Conservation (phyloP, 1,139 yeast species). For the Suhomyces bribrorum region DNA sequence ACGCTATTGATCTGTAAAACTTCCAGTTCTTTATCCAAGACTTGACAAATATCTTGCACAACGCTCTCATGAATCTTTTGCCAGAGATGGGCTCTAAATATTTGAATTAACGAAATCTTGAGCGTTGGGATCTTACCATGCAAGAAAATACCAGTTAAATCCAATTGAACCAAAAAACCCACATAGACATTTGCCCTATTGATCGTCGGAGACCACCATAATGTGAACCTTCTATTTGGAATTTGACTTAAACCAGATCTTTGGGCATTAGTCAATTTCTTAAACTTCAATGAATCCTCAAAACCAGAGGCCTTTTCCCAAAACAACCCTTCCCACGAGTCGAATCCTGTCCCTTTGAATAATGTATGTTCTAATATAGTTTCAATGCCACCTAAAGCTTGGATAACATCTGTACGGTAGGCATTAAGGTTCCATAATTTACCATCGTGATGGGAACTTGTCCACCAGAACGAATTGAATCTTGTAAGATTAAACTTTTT, state of each 20-base stretch:
- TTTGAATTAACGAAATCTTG: constrained; percentile 92
- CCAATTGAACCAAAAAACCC: constrained; percentile 94
- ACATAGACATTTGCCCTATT: constrained; percentile 97
- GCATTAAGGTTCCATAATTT: constrained; percentile 91
- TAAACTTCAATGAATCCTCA: constrained; percentile 92
- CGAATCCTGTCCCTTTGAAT: constrained; percentile 96
- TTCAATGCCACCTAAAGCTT: constrained; percentile 96
- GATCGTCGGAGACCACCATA: constrained; percentile 99
- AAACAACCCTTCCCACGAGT: constrained; percentile 97
- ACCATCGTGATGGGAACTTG: constrained; percentile 90
- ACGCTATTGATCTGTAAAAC: constrained; percentile 82
- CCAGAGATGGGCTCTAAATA: constrained; percentile 98
- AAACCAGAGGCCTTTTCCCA: constrained; percentile 98
- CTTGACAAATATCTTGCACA: constrained; percentile 91
- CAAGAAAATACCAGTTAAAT: constrained; percentile 91
- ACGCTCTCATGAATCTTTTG: constrained; percentile 97
- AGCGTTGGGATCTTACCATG: constrained; percentile 98
- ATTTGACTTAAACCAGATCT: constrained; percentile 96
- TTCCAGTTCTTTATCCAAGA: constrained; percentile 84
- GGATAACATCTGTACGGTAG: constrained; percentile 93
- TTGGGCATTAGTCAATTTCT: constrained; percentile 95
- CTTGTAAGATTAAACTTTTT: constrained; percentile 71
- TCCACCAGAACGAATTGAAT: constrained; percentile 96
- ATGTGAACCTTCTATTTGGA: constrained; percentile 93
- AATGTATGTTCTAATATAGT: constrained; percentile 93